A percentile compares a stretch with the other conserved stretches of the same genome.
Evolutionary conservation across 768 basidiomycete genomes (phyloP).

Genomic region (Lyophyllum decastes): DNA sequence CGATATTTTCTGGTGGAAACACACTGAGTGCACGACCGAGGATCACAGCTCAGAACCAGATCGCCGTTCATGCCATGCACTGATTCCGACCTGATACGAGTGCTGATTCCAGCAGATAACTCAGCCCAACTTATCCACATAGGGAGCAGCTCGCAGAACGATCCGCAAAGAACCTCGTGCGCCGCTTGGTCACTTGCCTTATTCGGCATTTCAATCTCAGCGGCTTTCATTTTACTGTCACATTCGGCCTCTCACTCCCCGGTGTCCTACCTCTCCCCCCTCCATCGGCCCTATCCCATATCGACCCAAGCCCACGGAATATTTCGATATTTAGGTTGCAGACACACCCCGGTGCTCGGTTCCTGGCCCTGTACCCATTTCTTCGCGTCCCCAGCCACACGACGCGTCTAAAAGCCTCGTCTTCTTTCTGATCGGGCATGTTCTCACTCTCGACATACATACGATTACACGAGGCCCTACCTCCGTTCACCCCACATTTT

Average conservation of each 20-base stretch:
- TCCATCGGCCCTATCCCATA: not conserved
- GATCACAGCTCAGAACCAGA: constrained; percentile 31
- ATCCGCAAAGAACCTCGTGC: constrained; percentile 22
- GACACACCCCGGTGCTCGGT: not conserved
- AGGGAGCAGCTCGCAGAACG: constrained; percentile 11
- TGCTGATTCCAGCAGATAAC: constrained; percentile 6
- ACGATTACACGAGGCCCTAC: constrained; percentile 3
- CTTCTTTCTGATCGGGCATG: constrained; percentile 10
- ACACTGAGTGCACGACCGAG: constrained; percentile 26
- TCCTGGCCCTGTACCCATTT: constrained; percentile 5
- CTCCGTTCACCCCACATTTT: not conserved
- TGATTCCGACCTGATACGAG: not conserved
- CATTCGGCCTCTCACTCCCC: constrained; percentile 1
- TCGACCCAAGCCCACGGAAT: not conserved
- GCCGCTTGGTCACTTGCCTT: constrained; percentile 17
- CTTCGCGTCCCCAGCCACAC: constrained; percentile 4
- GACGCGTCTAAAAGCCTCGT: not conserved
- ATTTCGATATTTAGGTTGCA: not conserved
- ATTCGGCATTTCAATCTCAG: constrained; percentile 9
- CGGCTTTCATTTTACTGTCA: constrained; percentile 1
- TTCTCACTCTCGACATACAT: not conserved
- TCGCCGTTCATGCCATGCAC: constrained; percentile 22
- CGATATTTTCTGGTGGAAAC: not conserved
- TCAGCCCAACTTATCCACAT: constrained; percentile 4
- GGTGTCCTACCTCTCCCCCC: not conserved